Evolutionary conservation across 768 basidiomycete species (phyloP).

Genomic region (Termitomyces sp.): DNA sequence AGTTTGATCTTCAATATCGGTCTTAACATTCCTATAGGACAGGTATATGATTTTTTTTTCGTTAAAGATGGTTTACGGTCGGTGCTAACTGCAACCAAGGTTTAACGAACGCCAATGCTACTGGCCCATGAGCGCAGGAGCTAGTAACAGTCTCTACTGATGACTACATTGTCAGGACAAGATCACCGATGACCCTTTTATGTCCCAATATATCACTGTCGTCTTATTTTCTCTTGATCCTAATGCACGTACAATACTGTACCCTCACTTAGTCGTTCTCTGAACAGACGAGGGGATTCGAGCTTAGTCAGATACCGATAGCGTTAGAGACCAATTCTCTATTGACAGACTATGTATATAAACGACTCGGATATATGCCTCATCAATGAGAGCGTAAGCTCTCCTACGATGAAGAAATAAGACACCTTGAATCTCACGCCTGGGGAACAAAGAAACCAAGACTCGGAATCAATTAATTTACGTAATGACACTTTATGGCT

Average conservation of each 20-base stretch:
- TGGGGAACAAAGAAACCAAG: too few relatives aligned
- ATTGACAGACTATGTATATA: neutral
- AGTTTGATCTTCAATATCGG: neutral
- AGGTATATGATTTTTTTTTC: slow-evolving; percentile 6
- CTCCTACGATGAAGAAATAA: too few relatives aligned
- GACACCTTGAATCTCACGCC: too few relatives aligned
- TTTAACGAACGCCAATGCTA: neutral
- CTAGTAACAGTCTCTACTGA: neutral
- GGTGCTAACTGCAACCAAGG: slow-evolving; percentile 2
- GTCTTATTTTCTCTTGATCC: neutral
- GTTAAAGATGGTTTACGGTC: neutral
- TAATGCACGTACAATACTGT: neutral
- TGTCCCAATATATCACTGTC: neutral
- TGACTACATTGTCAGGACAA: neutral
- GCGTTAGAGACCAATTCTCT: neutral
- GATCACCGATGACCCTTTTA: neutral
- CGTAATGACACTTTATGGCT: neutral
- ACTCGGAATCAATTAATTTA: neutral
- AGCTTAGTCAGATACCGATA: neutral
- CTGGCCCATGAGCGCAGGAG: neutral
- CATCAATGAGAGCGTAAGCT: too few relatives aligned
- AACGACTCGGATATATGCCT: neutral
- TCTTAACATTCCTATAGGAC: slow-evolving; percentile 10
- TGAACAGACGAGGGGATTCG: too few relatives aligned
- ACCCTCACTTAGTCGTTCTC: neutral